Percentiles rank a stretch among this genome's conserved stretches.
Evolutionary conservation across 225 moss, liverwort and hornwort genomes (phyloP).

Genomic region (Climacium dendroides): DNA sequence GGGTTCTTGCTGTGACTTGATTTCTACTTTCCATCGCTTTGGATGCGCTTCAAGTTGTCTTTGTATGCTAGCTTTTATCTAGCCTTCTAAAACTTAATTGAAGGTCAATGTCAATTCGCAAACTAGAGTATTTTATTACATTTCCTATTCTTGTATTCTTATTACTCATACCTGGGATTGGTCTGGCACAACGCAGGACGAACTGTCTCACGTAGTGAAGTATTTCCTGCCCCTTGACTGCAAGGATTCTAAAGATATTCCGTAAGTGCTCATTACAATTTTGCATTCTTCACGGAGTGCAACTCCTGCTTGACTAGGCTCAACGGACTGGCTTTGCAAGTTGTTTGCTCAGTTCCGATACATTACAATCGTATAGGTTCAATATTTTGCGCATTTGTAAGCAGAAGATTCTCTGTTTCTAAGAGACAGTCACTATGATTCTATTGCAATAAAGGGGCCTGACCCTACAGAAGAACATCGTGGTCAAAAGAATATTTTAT

Average conservation of each 20-base stretch:
- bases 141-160: neutral
- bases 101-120: neutral
- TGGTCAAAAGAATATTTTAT: neutral
- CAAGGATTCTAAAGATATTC: conserved; percentile 40
- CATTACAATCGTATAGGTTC: neutral
- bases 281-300: neutral
- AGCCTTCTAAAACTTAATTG: neutral
- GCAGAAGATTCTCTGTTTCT: neutral
- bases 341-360: neutral
- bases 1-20: neutral
- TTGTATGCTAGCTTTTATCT: neutral
- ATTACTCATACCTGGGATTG: neutral
- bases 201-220: conserved; percentile 43
- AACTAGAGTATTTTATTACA: neutral
- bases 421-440: neutral
- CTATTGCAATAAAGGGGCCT: neutral
- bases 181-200: conserved; percentile 20
- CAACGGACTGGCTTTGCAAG: neutral
- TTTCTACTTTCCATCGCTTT: neutral
- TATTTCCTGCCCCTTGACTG: conserved; percentile 21
- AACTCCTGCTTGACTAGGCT: neutral
- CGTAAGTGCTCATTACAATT: conserved; percentile 5
- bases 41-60: neutral
- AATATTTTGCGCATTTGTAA: neutral
- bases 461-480: neutral